phyloP scores from a whole-genome alignment of 352 stramenopile genomes.

The Blastocystis sp. region DNA sequence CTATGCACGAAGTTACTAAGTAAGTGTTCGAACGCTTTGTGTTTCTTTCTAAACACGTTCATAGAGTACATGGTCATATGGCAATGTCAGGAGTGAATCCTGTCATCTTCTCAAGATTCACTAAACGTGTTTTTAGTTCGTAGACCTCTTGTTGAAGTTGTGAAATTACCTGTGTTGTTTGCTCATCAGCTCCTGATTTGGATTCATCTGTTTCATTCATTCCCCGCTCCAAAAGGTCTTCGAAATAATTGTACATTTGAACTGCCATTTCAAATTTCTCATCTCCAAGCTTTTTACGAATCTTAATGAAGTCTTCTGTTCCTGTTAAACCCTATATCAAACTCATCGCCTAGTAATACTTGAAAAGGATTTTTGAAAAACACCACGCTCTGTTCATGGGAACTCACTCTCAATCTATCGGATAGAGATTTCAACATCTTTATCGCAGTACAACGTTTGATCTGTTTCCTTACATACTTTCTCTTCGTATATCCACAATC shows the following conservation, averaged over 20 bases:
- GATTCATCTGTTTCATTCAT: neutral
- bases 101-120: slow-evolving; percentile 28
- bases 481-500: neutral
- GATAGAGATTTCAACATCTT: slow-evolving; percentile 48
- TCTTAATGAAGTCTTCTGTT: slow-evolving; percentile 27
- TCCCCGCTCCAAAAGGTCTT: neutral
- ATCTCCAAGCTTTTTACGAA: slow-evolving; percentile 60
- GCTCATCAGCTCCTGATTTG: neutral
- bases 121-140: slow-evolving; percentile 20
- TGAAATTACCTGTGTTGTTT: slow-evolving; percentile 30
- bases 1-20: slow-evolving; percentile 76
- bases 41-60: neutral
- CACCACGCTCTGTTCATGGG: slow-evolving; percentile 13
- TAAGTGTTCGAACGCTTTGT: neutral
- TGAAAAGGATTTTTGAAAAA: slow-evolving; percentile 62
- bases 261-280: slow-evolving; percentile 62
- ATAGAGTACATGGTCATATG: neutral
- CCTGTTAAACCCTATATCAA: slow-evolving; percentile 37
- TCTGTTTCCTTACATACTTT: slow-evolving; percentile 26
- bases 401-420: slow-evolving; percentile 14
- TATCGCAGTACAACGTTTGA: slow-evolving; percentile 22
- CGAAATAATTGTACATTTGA: slow-evolving; percentile 62
- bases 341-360: neutral
- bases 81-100: neutral
- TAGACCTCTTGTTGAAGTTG: slow-evolving; percentile 40